Percentiles rank a stretch among this genome's conserved stretches.
These are phyloP conservation scores for Dillenia suffruticosa DNA, from an alignment of 164 flowering plant genomes.

Conservation along the genomic window DNA sequence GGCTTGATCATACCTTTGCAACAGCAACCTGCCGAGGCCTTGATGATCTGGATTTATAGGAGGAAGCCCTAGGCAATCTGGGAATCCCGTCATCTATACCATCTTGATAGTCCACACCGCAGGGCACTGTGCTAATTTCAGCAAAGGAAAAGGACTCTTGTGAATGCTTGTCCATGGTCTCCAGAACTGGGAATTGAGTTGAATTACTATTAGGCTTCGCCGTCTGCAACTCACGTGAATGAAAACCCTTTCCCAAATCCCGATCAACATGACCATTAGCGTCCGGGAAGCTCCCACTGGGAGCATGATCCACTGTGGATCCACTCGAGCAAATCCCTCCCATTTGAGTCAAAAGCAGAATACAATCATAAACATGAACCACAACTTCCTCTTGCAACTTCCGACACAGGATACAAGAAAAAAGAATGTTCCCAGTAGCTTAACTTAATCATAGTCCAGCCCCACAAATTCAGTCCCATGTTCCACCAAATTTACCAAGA, in stretches of 20 bases:
- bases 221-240: constrained; percentile 27
- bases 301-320: constrained; percentile 47
- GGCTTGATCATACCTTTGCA: constrained; percentile 50
- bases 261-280: constrained; percentile 38
- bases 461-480: constrained; percentile 7
- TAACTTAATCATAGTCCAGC: background rate
- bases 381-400: constrained; percentile 20
- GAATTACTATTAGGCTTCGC: constrained; percentile 20
- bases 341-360: constrained; percentile 27
- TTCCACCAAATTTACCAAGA: constrained; percentile 7
- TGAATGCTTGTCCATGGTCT: constrained; percentile 33
- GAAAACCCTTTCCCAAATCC: constrained; percentile 30
- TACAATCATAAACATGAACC: constrained; percentile 7
- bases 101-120: constrained; percentile 21
- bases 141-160: constrained; percentile 52
- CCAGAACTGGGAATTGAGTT: constrained; percentile 23
- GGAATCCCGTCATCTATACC: constrained; percentile 68
- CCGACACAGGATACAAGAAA: too few species aligned
- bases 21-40: constrained; percentile 60
- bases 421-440: background rate
- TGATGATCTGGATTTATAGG: constrained; percentile 58
- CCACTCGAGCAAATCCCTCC: constrained; percentile 88
- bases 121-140: constrained; percentile 18
- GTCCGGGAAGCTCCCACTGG: constrained; percentile 38
- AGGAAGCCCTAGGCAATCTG: constrained; percentile 49